phyloP scores from a whole-genome alignment of 2,329 filamentous ascomycete species.

The Arthrobotrys entomopaga region DNA sequence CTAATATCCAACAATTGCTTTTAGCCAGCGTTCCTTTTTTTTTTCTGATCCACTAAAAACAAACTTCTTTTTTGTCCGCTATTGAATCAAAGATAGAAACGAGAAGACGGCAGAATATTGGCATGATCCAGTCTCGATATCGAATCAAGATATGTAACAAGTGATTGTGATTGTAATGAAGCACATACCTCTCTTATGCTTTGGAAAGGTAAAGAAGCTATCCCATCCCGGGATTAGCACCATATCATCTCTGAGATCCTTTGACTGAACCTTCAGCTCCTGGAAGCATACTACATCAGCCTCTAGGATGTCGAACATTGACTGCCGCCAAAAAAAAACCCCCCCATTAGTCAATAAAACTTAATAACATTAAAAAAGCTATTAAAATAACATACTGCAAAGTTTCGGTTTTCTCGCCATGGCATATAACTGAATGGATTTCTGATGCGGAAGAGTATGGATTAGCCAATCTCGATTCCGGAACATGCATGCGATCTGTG shows the following conservation, averaged over 20 bases:
- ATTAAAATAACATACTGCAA: conserved; percentile 67
- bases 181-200: conserved; percentile 82
- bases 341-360: conserved; percentile 8
- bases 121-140: conserved; percentile 3
- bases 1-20: conserved; percentile 64
- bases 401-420: conserved; percentile 78
- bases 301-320: conserved; percentile 94
- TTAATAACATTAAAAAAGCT: neutral
- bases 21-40: conserved; percentile 11
- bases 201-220: conserved; percentile 91
- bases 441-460: conserved; percentile 63
- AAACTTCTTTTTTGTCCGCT: neutral
- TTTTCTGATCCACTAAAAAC: too few relatives aligned
- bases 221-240: conserved; percentile 95
- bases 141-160: neutral
- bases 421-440: conserved; percentile 87
- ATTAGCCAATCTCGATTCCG: conserved; percentile 14
- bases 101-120: neutral
- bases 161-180: conserved; percentile 6
- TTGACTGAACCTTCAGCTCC: conserved; percentile 94
- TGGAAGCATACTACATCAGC: conserved; percentile 95
- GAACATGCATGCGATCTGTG: conserved; percentile 1
- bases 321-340: conserved; percentile 64
- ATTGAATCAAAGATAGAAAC: neutral
- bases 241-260: conserved; percentile 94